Evolutionary conservation across 768 basidiomycete genomes (phyloP).

Genomic region (Kwoniella botswanensis): DNA sequence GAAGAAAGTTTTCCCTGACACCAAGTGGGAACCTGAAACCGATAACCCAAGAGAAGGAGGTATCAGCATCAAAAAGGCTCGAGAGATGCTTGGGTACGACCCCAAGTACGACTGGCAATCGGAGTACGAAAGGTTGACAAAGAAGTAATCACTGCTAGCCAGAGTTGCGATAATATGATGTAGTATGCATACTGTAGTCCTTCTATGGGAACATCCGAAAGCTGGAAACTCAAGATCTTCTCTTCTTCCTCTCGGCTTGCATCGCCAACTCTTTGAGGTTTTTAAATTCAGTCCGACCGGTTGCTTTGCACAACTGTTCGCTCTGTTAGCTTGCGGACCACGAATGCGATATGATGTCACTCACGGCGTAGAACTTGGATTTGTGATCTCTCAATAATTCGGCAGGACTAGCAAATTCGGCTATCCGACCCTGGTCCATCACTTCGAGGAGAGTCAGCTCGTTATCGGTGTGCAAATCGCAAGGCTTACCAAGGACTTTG

Average conservation of each 20-base stretch:
- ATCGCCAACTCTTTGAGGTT: conserved; percentile 49
- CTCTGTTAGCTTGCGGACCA: neutral
- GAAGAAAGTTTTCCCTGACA: conserved; percentile 48
- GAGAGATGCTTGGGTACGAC: conserved; percentile 52
- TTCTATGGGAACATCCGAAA: neutral
- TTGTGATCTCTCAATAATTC: conserved; percentile 50
- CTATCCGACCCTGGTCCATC: conserved; percentile 75
- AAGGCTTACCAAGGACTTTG: conserved; percentile 57
- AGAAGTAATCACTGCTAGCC: neutral
- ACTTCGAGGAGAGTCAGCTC: conserved; percentile 28
- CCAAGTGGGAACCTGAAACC: conserved; percentile 49
- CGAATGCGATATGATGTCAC: neutral
- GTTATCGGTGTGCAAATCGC: neutral
- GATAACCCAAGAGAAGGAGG: conserved; percentile 45
- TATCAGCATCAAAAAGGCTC: conserved; percentile 54
- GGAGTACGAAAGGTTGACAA: conserved; percentile 37
- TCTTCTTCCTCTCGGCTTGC: conserved; percentile 43
- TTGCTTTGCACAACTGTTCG: conserved; percentile 53
- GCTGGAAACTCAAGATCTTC: neutral
- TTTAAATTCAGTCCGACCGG: conserved; percentile 54
- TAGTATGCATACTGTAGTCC: neutral
- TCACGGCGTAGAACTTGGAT: conserved; percentile 54
- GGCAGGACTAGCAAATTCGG: conserved; percentile 66
- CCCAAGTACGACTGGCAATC: conserved; percentile 53
- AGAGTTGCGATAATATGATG: neutral